Conservation (phyloP, 805 yeast genomes). For the Candida hungchunana region DNA sequence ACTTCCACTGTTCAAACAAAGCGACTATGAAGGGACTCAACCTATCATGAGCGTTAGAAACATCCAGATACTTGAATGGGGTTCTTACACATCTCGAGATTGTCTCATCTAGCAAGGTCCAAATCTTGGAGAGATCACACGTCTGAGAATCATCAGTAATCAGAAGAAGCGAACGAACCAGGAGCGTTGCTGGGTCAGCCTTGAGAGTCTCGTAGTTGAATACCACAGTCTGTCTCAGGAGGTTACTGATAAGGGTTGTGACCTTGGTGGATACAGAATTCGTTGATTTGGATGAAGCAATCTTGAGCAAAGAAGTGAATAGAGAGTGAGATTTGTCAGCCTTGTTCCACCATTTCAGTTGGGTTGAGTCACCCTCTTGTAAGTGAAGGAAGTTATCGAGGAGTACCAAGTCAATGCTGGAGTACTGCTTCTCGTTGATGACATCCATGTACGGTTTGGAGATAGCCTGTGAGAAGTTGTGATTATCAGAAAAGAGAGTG, state of each 20-base stretch:
- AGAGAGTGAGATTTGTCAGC: conserved; percentile 47
- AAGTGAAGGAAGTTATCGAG: conserved; percentile 59
- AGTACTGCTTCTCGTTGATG: conserved; percentile 31
- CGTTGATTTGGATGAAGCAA: conserved; percentile 38
- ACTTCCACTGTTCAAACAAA: conserved; percentile 66
- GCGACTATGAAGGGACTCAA: conserved; percentile 57
- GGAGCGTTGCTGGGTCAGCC: conserved; percentile 51
- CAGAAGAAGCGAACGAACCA: conserved; percentile 41
- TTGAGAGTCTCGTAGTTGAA: conserved; percentile 44
- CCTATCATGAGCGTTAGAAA: conserved; percentile 30
- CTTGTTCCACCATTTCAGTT: conserved; percentile 78
- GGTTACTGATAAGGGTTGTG: conserved; percentile 36
- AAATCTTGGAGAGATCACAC: conserved; percentile 34
- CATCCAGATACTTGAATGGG: conserved; percentile 84
- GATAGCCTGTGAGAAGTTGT: conserved; percentile 28
- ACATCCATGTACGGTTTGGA: conserved; percentile 34
- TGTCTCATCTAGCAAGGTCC: conserved; percentile 71
- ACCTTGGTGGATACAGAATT: conserved; percentile 41
- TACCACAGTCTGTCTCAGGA: conserved; percentile 48
- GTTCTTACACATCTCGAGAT: conserved; percentile 63
- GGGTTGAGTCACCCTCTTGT: conserved; percentile 48
- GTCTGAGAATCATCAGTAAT: conserved; percentile 13
- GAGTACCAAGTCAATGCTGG: conserved; percentile 52
- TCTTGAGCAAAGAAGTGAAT: conserved; percentile 60
- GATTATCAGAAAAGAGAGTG: conserved; percentile 32